phyloP scores from a whole-genome alignment of 2,329 filamentous ascomycete species.

The Cladosporium sp. region DNA sequence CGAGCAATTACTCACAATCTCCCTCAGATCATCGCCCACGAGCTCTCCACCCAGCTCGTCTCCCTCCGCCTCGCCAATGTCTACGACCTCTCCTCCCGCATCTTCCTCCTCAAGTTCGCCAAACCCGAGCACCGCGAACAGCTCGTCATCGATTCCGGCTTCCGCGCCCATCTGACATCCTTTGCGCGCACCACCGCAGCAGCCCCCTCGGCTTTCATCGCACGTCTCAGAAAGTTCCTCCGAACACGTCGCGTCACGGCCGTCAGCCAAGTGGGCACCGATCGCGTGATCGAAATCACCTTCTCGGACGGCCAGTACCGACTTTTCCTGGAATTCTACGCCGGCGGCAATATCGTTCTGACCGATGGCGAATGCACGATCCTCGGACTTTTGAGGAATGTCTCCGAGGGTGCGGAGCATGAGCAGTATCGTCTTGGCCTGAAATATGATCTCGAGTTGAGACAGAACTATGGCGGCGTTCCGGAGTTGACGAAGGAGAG shows the following conservation, averaged over 20 bases:
- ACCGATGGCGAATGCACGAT: conserved; percentile 83
- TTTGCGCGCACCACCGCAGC: conserved; percentile 84
- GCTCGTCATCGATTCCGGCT: conserved; percentile 87
- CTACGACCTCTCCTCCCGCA: conserved; percentile 93
- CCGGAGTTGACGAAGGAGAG: conserved; percentile 71
- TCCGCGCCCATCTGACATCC: conserved; percentile 88
- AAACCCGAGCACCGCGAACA: conserved; percentile 87
- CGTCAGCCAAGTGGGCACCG: conserved; percentile 82
- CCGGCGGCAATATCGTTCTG: conserved; percentile 88
- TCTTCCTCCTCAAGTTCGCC: conserved; percentile 91
- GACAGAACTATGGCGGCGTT: conserved; percentile 76
- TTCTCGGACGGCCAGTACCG: conserved; percentile 89
- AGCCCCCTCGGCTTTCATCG: conserved; percentile 79
- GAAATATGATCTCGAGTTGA: conserved; percentile 71
- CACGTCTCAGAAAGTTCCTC: conserved; percentile 77
- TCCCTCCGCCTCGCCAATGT: conserved; percentile 83
- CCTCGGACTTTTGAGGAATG: conserved; percentile 71
- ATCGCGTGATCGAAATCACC: conserved; percentile 84
- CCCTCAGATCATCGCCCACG: conserved; percentile 85
- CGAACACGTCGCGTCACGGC: conserved; percentile 80
- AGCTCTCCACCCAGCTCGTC: conserved; percentile 73
- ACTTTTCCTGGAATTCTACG: conserved; percentile 92
- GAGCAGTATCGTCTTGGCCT: conserved; percentile 74
- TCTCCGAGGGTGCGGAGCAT: conserved; percentile 75
- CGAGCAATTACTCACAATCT: background rate